phyloP scores from a whole-genome alignment of 768 basidiomycete genomes.

The Tulasnella sp. region DNA sequence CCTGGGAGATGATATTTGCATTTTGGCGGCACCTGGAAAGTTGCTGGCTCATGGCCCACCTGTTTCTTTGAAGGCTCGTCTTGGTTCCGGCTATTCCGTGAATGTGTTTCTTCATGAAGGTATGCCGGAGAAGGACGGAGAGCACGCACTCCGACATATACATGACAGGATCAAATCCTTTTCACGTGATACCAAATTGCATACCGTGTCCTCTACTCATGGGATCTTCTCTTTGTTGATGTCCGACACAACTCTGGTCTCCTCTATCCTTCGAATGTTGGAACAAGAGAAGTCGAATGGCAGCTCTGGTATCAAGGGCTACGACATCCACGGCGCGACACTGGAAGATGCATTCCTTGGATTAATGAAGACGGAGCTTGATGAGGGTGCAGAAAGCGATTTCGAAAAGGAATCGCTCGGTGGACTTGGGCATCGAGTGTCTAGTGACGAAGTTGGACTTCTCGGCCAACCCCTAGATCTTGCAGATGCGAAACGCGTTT shows the following conservation, averaged over 20 bases:
- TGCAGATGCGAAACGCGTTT: constrained; percentile 38
- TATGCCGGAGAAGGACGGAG: constrained; percentile 26
- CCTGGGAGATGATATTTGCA: constrained; percentile 60
- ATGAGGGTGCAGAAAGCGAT: constrained; percentile 25
- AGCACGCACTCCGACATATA: constrained; percentile 23
- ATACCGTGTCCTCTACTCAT: constrained; percentile 34
- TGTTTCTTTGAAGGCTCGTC: constrained; percentile 53
- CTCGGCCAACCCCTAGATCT: neutral
- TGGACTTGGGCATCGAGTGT: no score
- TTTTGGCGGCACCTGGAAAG: constrained; percentile 62
- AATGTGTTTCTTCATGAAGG: constrained; percentile 45
- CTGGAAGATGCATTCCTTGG: constrained; percentile 74
- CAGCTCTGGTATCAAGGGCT: constrained; percentile 37
- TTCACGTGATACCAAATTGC: constrained; percentile 35
- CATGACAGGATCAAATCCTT: constrained; percentile 33
- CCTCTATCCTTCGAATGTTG: constrained; percentile 42
- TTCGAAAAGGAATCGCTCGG: neutral
- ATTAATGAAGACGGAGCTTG: constrained; percentile 36
- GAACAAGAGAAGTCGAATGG: constrained; percentile 25
- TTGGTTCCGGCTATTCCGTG: constrained; percentile 64
- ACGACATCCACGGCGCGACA: constrained; percentile 57
- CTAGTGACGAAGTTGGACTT: no score
- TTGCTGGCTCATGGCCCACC: constrained; percentile 62
- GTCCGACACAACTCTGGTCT: constrained; percentile 42
- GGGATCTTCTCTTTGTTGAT: constrained; percentile 42